Conservation (phyloP, 345 rosid species). For the Pseudoturritis turrita region DNA sequence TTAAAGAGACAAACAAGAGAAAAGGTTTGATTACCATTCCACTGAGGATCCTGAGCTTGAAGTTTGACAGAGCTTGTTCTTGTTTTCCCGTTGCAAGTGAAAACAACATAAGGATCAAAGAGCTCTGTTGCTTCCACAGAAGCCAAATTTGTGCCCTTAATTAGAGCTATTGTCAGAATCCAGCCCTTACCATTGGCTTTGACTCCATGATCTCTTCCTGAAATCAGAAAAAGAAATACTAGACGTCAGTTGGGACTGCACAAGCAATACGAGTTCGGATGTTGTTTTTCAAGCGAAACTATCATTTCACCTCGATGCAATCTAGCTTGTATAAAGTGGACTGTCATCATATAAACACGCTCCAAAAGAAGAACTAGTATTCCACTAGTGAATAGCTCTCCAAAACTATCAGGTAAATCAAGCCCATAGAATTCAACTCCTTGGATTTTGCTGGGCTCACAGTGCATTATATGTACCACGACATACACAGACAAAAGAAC, state of each 20-base stretch:
- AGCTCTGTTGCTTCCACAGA: slow-evolving; percentile 50
- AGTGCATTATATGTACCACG: slow-evolving; percentile 51
- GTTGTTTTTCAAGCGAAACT: background rate
- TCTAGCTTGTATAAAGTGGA: slow-evolving; percentile 69
- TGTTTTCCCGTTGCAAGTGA: slow-evolving; percentile 80
- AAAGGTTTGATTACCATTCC: slow-evolving; percentile 61
- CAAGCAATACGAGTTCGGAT: background rate
- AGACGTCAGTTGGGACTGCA: background rate
- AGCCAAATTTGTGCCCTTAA: slow-evolving; percentile 64
- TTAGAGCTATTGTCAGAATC: slow-evolving; percentile 83
- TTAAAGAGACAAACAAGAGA: background rate
- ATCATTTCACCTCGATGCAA: slow-evolving; percentile 52
- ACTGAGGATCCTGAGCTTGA: slow-evolving; percentile 67
- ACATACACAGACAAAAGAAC: slow-evolving; percentile 49
- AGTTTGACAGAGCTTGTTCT: slow-evolving; percentile 87
- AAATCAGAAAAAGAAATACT: background rate
- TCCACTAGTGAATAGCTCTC: slow-evolving; percentile 62
- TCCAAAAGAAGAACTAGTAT: slow-evolving; percentile 56
- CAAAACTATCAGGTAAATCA: slow-evolving; percentile 88
- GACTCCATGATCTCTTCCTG: slow-evolving; percentile 67
- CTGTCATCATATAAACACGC: slow-evolving; percentile 56
- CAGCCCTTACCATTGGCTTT: slow-evolving; percentile 81
- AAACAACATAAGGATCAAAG: slow-evolving; percentile 76
- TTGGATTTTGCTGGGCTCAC: slow-evolving; percentile 47
- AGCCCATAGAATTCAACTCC: slow-evolving; percentile 72